Conservation (phyloP, 257 asterid species). For the Nemophila menziesii region DNA sequence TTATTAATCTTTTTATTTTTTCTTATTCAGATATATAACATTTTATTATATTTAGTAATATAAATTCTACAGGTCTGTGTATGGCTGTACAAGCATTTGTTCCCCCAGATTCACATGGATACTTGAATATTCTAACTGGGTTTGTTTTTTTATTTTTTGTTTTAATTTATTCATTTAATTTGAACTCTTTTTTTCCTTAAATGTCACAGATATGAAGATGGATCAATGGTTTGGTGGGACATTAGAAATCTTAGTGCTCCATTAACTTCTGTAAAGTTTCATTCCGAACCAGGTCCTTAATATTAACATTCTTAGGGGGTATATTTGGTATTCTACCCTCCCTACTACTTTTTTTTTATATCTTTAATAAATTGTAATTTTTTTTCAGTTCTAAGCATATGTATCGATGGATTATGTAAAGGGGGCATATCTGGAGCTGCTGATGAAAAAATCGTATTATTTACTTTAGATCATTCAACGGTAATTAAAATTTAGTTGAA, state of each 20-base stretch:
- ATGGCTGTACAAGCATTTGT: conserved; percentile 63
- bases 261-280: conserved; percentile 59
- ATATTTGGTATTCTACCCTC: background rate
- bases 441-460: conserved; percentile 59
- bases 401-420: conserved; percentile 39
- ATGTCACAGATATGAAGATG: conserved; percentile 57
- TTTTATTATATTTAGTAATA: background rate
- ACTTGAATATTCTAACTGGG: conserved; percentile 52
- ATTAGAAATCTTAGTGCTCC: conserved; percentile 61
- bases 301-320: background rate
- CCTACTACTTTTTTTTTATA: background rate
- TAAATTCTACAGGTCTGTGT: conserved; percentile 47
- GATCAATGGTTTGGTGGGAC: conserved; percentile 93
- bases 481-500: conserved; percentile 12
- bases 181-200: conserved; percentile 1
- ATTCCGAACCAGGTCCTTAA: conserved; percentile 52
- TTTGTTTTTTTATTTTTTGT: conserved; percentile 4
- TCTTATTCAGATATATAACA: background rate
- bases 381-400: conserved; percentile 42
- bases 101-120: conserved; percentile 42
- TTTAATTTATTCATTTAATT: no score
- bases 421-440: conserved; percentile 90
- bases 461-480: conserved; percentile 45
- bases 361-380: no score
- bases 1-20: background rate